Evolutionary conservation across 1,139 yeast species (phyloP).

Genomic region (Groenewaldozyma auringiensis): DNA sequence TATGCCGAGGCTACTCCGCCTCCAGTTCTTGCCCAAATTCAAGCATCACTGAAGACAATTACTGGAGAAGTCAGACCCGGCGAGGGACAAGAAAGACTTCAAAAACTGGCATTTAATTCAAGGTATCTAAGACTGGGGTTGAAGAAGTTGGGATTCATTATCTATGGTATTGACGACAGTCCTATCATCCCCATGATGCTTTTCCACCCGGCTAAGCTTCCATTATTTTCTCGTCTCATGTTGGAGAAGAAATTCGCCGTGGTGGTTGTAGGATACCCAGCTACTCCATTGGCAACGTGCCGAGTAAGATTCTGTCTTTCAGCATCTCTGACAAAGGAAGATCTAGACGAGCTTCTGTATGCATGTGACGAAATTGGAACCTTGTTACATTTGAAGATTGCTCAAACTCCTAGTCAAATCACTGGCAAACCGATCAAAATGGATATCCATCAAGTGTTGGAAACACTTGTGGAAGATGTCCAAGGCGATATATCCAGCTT

Average conservation of each 20-base stretch:
- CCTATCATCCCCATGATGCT: slow-evolving; percentile 89
- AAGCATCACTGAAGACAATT: slow-evolving; percentile 70
- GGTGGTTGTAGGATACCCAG: slow-evolving; percentile 96
- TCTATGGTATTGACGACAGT: slow-evolving; percentile 91
- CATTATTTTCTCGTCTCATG: slow-evolving; percentile 79
- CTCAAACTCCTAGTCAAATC: slow-evolving; percentile 28
- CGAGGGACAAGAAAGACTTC: slow-evolving; percentile 85
- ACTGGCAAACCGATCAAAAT: slow-evolving; percentile 59
- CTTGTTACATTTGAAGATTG: slow-evolving; percentile 61
- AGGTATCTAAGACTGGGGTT: slow-evolving; percentile 86
- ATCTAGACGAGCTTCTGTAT: slow-evolving; percentile 70
- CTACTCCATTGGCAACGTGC: slow-evolving; percentile 85
- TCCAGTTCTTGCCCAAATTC: slow-evolving; percentile 83
- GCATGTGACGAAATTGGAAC: slow-evolving; percentile 79
- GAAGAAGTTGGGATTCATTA: slow-evolving; percentile 86
- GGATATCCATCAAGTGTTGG: slow-evolving; percentile 69
- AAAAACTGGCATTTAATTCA: slow-evolving; percentile 91
- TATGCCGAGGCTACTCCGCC: slow-evolving; percentile 87
- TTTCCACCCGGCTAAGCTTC: slow-evolving; percentile 90
- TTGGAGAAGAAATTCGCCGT: slow-evolving; percentile 78
- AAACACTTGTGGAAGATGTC: slow-evolving; percentile 61
- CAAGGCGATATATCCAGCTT: slow-evolving; percentile 16
- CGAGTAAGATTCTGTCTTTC: slow-evolving; percentile 92
- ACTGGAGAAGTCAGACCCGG: slow-evolving; percentile 81
- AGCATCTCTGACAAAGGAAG: slow-evolving; percentile 87